Percentiles rank a stretch among this genome's conserved stretches.
phyloP scores from a whole-genome alignment of 2,329 filamentous ascomycete genomes.

The Calonectria pteridis region DNA sequence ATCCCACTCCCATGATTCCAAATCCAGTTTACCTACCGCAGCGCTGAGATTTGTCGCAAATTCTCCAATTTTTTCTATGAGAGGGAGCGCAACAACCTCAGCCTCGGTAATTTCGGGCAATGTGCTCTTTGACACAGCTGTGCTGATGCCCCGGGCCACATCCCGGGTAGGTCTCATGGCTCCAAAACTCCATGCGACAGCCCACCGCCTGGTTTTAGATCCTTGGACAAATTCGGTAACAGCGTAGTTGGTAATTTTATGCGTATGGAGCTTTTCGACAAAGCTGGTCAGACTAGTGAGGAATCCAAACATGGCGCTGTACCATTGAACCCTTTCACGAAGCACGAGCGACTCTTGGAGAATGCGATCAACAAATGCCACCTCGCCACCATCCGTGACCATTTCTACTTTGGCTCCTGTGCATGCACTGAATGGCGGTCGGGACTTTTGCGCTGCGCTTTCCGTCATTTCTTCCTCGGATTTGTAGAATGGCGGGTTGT shows the following conservation, averaged over 20 bases:
- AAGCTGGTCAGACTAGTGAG: conserved; percentile 74
- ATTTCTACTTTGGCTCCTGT: conserved; percentile 88
- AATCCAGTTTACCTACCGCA: conserved; percentile 67
- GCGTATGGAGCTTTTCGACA: conserved; percentile 69
- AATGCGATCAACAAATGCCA: conserved; percentile 79
- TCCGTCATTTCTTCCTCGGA: conserved; percentile 76
- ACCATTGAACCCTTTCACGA: conserved; percentile 80
- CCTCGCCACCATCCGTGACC: conserved; percentile 84
- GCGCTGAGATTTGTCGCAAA: conserved; percentile 53
- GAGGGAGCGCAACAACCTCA: conserved; percentile 60
- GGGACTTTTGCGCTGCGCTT: conserved; percentile 74
- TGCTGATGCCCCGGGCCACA: conserved; percentile 59
- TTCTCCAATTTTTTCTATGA: conserved; percentile 53
- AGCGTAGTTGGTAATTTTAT: conserved; percentile 80
- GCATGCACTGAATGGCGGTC: conserved; percentile 77
- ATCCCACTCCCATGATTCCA: conserved; percentile 75
- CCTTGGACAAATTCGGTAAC: conserved; percentile 85
- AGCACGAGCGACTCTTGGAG: conserved; percentile 76
- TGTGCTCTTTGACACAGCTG: conserved; percentile 54
- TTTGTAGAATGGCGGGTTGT: conserved; percentile 95
- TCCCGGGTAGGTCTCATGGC: conserved; percentile 70
- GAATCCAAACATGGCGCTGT: conserved; percentile 91
- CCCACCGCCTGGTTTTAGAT: conserved; percentile 85
- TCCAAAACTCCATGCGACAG: conserved; percentile 87
- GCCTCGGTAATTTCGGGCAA: conserved; percentile 58